Conservation (phyloP, 148 eudicot species). For the Salicornia ramosissima region DNA sequence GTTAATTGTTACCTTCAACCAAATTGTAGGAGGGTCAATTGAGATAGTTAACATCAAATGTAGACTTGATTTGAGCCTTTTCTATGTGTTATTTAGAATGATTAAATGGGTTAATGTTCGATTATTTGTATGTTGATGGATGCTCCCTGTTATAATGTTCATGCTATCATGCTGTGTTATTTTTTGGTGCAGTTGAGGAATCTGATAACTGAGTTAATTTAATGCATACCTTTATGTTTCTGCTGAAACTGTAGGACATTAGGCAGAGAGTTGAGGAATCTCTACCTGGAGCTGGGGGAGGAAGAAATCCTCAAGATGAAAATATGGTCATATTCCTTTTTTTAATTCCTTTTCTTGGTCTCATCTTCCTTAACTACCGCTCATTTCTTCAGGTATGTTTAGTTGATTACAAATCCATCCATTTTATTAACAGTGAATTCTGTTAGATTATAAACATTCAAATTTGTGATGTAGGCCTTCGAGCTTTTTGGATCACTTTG, state of each 20-base stretch:
- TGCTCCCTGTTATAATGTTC: background rate
- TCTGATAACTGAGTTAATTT: background rate
- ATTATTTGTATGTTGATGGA: background rate
- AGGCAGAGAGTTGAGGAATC: conserved; percentile 67
- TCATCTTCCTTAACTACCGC: conserved; percentile 53
- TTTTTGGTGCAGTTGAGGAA: background rate
- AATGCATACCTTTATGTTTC: conserved; percentile 12
- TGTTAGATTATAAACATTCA: conserved; percentile 24
- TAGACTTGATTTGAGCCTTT: conserved; percentile 1
- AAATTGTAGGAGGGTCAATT: background rate
- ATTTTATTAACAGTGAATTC: background rate
- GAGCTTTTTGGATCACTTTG: conserved; percentile 21
- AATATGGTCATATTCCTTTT: conserved; percentile 60
- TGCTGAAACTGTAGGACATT: conserved; percentile 50
- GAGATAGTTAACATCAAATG: background rate
- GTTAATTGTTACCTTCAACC: background rate
- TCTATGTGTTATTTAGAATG: background rate
- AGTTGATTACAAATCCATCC: background rate
- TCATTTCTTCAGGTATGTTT: conserved; percentile 60
- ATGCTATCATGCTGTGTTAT: background rate
- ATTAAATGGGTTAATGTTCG: background rate
- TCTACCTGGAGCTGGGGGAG: conserved; percentile 92
- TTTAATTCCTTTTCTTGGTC: conserved; percentile 57
- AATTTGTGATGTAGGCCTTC: conserved; percentile 43
- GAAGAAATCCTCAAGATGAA: conserved; percentile 59